These are phyloP conservation scores for Skeletonema costatum DNA, from an alignment of 108 stramenopile species.

Conservation along the genomic window DNA sequence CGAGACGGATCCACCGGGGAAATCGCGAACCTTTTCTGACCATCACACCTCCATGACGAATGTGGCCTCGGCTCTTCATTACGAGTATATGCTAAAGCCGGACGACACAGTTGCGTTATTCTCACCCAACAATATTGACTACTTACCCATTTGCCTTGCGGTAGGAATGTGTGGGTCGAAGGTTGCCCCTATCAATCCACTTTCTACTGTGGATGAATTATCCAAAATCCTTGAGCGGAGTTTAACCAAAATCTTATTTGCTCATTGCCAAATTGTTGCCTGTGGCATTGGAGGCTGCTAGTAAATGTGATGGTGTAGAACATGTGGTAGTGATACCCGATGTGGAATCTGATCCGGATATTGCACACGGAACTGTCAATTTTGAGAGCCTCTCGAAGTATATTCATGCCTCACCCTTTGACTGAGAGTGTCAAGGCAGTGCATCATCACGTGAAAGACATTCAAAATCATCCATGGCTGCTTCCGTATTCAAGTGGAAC, in stretches of 20 bases:
- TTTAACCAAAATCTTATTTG: slow-evolving; percentile 65
- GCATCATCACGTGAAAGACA: slow-evolving; percentile 52
- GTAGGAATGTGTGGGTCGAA: slow-evolving; percentile 78
- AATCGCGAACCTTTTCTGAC: slow-evolving; percentile 70
- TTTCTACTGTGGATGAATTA: slow-evolving; percentile 73
- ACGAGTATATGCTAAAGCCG: slow-evolving; percentile 58
- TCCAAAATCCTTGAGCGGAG: slow-evolving; percentile 62
- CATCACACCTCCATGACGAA: slow-evolving; percentile 52
- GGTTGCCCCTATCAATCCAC: slow-evolving; percentile 86
- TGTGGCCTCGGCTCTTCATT: slow-evolving; percentile 44
- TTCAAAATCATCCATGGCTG: slow-evolving; percentile 60
- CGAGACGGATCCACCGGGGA: slow-evolving; percentile 75
- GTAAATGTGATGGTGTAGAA: slow-evolving; percentile 43
- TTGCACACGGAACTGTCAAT: slow-evolving; percentile 58
- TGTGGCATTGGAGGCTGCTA: slow-evolving; percentile 70
- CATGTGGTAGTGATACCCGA: slow-evolving; percentile 78
- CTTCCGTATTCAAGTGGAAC: slow-evolving; percentile 94
- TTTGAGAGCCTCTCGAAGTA: slow-evolving; percentile 56
- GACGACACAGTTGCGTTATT: slow-evolving; percentile 72
- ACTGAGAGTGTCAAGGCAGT: slow-evolving; percentile 40
- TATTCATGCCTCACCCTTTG: slow-evolving; percentile 35
- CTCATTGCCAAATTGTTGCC: slow-evolving; percentile 66
- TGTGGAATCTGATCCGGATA: slow-evolving; percentile 44
- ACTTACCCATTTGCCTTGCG: slow-evolving; percentile 73
- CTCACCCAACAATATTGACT: slow-evolving; percentile 90